These are phyloP conservation scores for Heritiera littoralis DNA, from an alignment of 345 rosid genomes.

Conservation along the genomic window DNA sequence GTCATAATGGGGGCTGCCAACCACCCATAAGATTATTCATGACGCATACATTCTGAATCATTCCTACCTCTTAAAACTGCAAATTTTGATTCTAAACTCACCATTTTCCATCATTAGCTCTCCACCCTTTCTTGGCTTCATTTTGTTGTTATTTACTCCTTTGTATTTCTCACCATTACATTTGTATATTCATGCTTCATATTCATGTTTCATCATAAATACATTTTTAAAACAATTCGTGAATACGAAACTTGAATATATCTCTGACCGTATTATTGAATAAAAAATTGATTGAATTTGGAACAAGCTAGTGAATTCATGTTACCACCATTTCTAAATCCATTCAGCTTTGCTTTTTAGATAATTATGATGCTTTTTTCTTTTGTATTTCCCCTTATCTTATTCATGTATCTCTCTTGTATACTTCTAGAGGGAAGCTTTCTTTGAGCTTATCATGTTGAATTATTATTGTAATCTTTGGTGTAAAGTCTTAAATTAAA, in stretches of 20 bases:
- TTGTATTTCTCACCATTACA: background rate
- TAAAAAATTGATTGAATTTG: too few species aligned
- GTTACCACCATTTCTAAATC: background rate
- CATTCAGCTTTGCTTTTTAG: background rate
- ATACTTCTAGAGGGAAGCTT: background rate
- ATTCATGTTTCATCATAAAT: too few species aligned
- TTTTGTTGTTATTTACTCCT: background rate
- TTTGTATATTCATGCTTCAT: background rate
- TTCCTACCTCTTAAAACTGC: conserved; percentile 25
- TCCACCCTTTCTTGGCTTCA: background rate
- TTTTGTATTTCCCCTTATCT: background rate
- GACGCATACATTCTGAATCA: conserved; percentile 32
- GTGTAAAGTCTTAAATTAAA: conserved; percentile 37
- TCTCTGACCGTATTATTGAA: too few species aligned
- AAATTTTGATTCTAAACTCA: conserved; percentile 35
- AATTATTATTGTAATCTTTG: conserved; percentile 30
- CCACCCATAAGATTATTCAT: conserved; percentile 36
- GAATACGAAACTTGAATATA: too few species aligned
- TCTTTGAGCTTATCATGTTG: conserved; percentile 20
- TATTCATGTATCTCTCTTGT: background rate
- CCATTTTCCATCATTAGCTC: conserved; percentile 39
- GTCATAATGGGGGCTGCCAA: conserved; percentile 51
- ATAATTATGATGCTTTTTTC: background rate
- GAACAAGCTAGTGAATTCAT: too few species aligned
- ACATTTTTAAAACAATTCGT: too few species aligned